Evolutionary conservation across 75 land plant species (phyloP), one percentile per base, ranked within the genome.

Genomic region (Adiantum capillusveneris): DNA sequence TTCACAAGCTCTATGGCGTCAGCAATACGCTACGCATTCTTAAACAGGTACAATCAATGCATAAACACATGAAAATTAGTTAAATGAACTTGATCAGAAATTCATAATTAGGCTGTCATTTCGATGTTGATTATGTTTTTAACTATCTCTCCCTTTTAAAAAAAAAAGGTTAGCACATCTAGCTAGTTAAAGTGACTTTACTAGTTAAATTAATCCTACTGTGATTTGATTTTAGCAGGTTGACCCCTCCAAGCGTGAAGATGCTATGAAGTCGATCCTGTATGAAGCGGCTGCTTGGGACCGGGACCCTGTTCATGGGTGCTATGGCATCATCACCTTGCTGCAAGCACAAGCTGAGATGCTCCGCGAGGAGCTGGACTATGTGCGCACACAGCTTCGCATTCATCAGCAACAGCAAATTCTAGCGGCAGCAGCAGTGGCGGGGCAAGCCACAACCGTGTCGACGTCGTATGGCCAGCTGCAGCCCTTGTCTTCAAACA

Each of bases 1-100:
- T 79, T 12, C 81, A 84, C 68, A 65, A 58, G 60, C 75, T 84
- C 16, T 84, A 78, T 26, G 87, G 87, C 1, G 81, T 84, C 11
- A 72, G 75, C 67, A 84, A 84, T 60, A 78, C 79, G 18, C 31
- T 61, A 25, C 77, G 73, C 57, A 72, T 79, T 41, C 74, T 82
- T 20, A 67, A 73, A 31, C 34, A 67, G 21, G 37, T 34, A 5
- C 7, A 9, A 34, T 34, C 37, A 3, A 3, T 34, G 37, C n/a
- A n/a, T n/a, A n/a, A n/a, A n/a, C n/a, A n/a, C n/a, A n/a, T n/a
- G n/a, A n/a, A n/a, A n/a, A n/a, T n/a, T n/a, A n/a, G n/a, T n/a
- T n/a, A n/a, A n/a, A n/a, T n/a, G n/a, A n/a, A n/a, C n/a, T n/a
- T n/a, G n/a, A n/a, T n/a, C n/a, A n/a, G n/a, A n/a, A n/a, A 34